phyloP scores from a whole-genome alignment of 306 rosid species.

The Citrullus amarus region DNA sequence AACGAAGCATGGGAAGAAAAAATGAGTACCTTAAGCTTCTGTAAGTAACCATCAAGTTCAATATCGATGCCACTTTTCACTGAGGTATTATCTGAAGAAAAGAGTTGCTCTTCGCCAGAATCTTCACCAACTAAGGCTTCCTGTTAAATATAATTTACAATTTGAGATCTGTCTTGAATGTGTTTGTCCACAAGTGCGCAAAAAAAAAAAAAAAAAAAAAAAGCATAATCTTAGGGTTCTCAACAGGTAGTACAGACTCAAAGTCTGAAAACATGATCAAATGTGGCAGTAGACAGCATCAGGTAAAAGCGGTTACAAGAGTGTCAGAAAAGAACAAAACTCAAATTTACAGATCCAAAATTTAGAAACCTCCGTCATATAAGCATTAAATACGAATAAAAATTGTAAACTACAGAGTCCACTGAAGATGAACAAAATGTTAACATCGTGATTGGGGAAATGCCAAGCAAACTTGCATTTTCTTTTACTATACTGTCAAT shows the following conservation, averaged over 20 bases:
- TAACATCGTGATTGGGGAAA: not conserved
- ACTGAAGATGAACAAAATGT: not conserved
- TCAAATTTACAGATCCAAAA: conserved; percentile 1
- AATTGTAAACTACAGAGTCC: not conserved
- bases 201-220: not conserved
- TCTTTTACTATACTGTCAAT: not conserved
- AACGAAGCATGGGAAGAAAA: not conserved
- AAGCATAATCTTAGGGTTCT: not conserved
- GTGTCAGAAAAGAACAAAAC: not conserved
- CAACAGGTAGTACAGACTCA: not conserved
- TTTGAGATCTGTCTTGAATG: not conserved
- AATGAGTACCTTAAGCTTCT: conserved; percentile 55
- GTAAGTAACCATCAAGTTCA: conserved; percentile 54
- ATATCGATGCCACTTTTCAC: conserved; percentile 35
- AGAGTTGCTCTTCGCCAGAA: conserved; percentile 78
- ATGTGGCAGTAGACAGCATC: not conserved
- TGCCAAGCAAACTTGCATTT: not conserved
- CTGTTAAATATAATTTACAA: conserved; percentile 25
- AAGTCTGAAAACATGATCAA: not conserved
- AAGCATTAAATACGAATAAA: not conserved
- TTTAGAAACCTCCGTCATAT: not conserved
- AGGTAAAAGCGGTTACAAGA: not conserved
- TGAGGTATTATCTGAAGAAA: conserved; percentile 53
- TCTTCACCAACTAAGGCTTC: conserved; percentile 94
- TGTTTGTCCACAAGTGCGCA: not conserved